phyloP scores from a whole-genome alignment of 176 grass and related monocot species.

The Rhipidocladum racemiflorum region DNA sequence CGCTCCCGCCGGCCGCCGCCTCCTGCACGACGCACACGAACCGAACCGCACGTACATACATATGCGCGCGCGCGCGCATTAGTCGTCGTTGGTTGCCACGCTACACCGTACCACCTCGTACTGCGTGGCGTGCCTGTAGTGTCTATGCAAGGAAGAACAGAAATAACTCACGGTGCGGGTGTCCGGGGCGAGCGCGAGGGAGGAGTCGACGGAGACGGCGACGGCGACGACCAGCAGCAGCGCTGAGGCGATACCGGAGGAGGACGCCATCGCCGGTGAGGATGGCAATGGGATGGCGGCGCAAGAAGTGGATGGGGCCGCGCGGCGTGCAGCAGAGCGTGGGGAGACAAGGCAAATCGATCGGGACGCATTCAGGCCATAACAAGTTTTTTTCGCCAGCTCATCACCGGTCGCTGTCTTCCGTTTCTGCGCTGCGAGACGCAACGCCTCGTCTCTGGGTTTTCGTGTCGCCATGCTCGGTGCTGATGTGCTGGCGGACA shows the following conservation, averaged over 20 bases:
- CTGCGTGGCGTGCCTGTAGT: too few relatives aligned
- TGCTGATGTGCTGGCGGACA: not conserved
- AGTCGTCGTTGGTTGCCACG: not conserved
- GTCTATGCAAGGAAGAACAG: too few relatives aligned
- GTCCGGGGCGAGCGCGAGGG: not conserved
- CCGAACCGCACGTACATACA: not conserved
- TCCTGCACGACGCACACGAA: not conserved
- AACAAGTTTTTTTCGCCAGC: too few relatives aligned
- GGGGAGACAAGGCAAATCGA: too few relatives aligned
- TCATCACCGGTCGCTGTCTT: too few relatives aligned
- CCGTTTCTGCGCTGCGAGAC: too few relatives aligned
- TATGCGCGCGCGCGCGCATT: not conserved
- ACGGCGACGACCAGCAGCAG: not conserved
- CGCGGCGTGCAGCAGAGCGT: not conserved
- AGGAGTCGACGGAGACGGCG: not conserved
- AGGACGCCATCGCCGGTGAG: not conserved
- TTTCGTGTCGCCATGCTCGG: not conserved
- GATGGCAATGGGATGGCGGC: too few relatives aligned
- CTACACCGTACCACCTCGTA: too few relatives aligned
- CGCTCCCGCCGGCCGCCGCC: not conserved
- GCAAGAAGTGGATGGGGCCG: too few relatives aligned
- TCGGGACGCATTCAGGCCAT: too few relatives aligned
- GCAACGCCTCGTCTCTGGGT: too few relatives aligned
- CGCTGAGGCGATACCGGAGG: not conserved
- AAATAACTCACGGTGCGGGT: not conserved